Base-by-base conservation (phyloP, 2,329 filamentous ascomycete species). In the Penicillium sclerotigenum region DNA sequence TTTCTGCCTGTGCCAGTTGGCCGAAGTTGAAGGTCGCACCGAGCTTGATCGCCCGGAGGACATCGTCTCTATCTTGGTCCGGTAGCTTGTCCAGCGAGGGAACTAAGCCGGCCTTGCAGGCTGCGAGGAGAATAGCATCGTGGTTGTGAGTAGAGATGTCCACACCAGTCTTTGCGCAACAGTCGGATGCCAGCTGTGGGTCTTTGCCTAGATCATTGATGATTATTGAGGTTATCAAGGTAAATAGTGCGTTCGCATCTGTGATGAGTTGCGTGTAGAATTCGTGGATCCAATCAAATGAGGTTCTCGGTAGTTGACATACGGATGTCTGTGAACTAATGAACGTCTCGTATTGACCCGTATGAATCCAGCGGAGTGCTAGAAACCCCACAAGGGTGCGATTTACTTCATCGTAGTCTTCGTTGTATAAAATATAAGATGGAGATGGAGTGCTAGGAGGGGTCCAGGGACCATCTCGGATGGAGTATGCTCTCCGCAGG, bases 331-430 rank as follows among this genome's bases (percentile, higher is more conserved):
- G 58, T 5, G 58, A 57, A n/a, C 52, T 16, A 11, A 62, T 40
- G n/a, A 62, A 60, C 2, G 33, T 24, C 20, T 58, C 58, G 5
- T 60, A 60, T 57, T 60, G 41, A 6, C 29, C 52, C 5, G 33
- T 50, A 31, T 62, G 50, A 24, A 62, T 60, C 59, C 59, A 62
- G n/a, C 58, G 58, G 20, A 62, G 18, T n/a, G 58, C 33, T 24
- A 62, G 42, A 18, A 62, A 38, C 18, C 58, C 59, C 11, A 60
- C 52, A 7, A 62, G 43, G 4, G 55, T 58, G 20, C 58, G 48
- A 24, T 62, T 62, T 14, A 60, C 59, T 45, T 62, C 58, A 14
- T 62, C 59, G 29, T 56, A 56, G n/a, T 62, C 29, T 34, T 58
- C 40, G 13, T 54, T n/a, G 47, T 58, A 62, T 26, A 62, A 28